Base-by-base conservation (phyloP, 768 basidiomycete species). In the Agrocybe chaxingu region DNA sequence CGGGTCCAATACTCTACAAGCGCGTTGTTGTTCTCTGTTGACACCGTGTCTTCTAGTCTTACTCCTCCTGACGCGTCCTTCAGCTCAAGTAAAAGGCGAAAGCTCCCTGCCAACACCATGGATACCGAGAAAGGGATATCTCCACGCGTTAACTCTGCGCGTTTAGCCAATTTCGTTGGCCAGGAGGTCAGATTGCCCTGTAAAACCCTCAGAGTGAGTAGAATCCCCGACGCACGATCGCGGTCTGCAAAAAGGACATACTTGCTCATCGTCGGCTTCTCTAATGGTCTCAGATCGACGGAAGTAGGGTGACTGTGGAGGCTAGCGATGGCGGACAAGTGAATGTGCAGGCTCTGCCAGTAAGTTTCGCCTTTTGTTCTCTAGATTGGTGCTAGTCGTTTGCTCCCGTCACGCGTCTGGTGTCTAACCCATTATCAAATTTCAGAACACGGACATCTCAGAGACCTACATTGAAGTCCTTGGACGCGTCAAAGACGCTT, bases 241-340 rank as follows among this genome's bases (percentile, higher is more conserved):
- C 24, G 24, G 24, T 24, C 24, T 5, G 24, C 24, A 24, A 24
- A 4, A 4, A 24, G 24, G 24, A 24, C 24, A 24, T 24, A 1
- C 24, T 24, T 24, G 24, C 24, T 24, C 24, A 24, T 24, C 24
- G 24, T 24, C 24, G 24, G 24, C 24, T 24, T 24, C 24, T 24
- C 29, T 47, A 9, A 29, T 24, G 36, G 29, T 44, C 44, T 34
- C 53, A 76, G 74, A 61, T 67, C 41, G 77, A 76, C 32, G 72
- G 72, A 12, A 75, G 75, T 10, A 63, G 64, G 2, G 76, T 81
- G 9, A 74, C 79, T 3, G 84, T 91, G 9, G 75, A 84, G 52
- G 79, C 87, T 0, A 74, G 76, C 39, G 90, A 92, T 58, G 85
- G 82, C 1, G 83, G 80, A 0, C 70, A 89, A 61, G 80, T 87